Base-by-base conservation (phyloP, 2,329 filamentous ascomycete species). In the Fusarium scirpi region DNA sequence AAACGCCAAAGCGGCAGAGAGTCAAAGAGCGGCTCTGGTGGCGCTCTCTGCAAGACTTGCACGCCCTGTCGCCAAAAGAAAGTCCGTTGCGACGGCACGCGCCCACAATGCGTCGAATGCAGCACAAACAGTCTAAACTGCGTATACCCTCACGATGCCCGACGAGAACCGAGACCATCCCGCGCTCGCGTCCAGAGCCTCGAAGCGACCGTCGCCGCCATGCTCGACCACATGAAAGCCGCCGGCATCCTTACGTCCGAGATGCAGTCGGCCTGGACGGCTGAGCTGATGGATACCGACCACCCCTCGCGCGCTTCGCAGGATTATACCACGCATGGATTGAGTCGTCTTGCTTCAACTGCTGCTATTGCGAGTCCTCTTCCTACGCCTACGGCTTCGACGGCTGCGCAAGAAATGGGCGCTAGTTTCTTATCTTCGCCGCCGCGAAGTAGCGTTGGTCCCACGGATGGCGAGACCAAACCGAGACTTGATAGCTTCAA, bases 31-130 rank as follows among this genome's bases (percentile, higher is more conserved):
- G 70, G 72, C 40, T 61, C 72, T 34, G 70, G 69, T 34, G 64
- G 74, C 43, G 70, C 74, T 47, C 74, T 76, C 27, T 79, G 77
- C 75, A 79, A 79, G 71, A 80, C 78, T 22, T 80, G 78, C 71
- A 77, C 75, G 29, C 74, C 74, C 32, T 80, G 78, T 60, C 78
- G 78, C 43, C 76, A 78, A 69, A 80, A 78, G 61, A 80, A 80
- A 63, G 76, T 80, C 57, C 76, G 77, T 59, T 80, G 78, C 71
- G 77, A 79, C 62, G 78, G 78, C 46, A 64, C 65, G 27, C 76
- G 77, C 46, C 78, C 78, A 3, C 74, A 77, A 27, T 80, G 78
- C 49, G 60, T 70, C 10, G 78, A 77, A 43, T 80, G 78, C 64
- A 74, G 62, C 43, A 71, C 70, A 25, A 76, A 72, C 48, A 74